Conservation (phyloP, 2,329 filamentous ascomycete species). For the Cytospora piceicola region DNA sequence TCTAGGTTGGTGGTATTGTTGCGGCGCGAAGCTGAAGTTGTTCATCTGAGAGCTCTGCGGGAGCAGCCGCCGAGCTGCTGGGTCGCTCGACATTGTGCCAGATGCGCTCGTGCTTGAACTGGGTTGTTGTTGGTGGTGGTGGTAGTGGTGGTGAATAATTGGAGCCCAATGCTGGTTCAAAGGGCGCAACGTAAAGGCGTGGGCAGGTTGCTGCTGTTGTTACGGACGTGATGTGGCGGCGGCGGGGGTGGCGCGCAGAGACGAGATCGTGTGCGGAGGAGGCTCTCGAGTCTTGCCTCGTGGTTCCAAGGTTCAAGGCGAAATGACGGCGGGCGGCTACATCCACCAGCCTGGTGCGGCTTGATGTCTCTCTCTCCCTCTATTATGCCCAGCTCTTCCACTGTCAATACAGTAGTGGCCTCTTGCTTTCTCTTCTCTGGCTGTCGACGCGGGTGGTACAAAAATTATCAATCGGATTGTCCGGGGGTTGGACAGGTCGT, state of each 20-base stretch:
- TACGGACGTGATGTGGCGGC: constrained; percentile 1
- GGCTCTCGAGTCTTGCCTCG: constrained; percentile 14
- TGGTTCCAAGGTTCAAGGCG: not conserved
- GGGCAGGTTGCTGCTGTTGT: not conserved
- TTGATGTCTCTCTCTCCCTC: not conserved
- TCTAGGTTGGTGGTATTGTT: constrained; percentile 61
- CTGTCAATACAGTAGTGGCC: not conserved
- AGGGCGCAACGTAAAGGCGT: not conserved
- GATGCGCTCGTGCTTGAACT: not conserved
- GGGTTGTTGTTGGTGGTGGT: not conserved
- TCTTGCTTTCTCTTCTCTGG: not conserved
- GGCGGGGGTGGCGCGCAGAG: constrained; percentile 4
- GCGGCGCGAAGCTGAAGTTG: constrained; percentile 75
- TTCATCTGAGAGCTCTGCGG: constrained; percentile 73
- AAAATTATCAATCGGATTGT: not conserved
- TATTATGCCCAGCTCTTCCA: not conserved
- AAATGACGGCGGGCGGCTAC: not conserved
- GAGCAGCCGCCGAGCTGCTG: constrained; percentile 63
- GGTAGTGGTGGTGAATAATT: not conserved
- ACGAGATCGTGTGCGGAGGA: constrained; percentile 19
- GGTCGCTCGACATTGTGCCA: constrained; percentile 64
- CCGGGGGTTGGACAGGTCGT: not conserved
- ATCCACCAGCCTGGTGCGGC: not conserved
- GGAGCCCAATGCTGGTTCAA: constrained; percentile 8
- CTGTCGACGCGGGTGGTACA: not conserved